Evolutionary conservation across 1,284 basidiomycete species (phyloP), one percentile per base, ranked within the genome.

Genomic region (Ustilago lituana): DNA sequence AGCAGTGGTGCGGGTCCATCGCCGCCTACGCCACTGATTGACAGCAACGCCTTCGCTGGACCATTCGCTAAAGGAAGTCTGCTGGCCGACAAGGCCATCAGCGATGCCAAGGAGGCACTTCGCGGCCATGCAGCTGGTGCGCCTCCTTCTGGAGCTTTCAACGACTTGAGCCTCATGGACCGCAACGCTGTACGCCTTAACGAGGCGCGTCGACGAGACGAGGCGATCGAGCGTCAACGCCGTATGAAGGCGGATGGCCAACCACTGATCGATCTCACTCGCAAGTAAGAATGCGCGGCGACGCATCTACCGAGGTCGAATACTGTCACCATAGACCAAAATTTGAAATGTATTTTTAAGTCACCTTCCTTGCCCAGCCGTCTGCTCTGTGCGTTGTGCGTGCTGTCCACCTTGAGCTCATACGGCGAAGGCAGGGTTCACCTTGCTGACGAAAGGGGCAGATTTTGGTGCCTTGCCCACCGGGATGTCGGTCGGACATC

Each of bases 31-130:
- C 53, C 72, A 33, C 61, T 75, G n/a, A 75, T 75, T 31, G 58
- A 62, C 54, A 61, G 74, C 36, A 59, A 52, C 14, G 57, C 63
- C 2, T 70, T 75, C 17, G 58, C 65, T 2, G 75, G 75, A 2
- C 73, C 75, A 2, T 77, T 77, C 22, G 72, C 64, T 26, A 75
- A 75, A 37, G 75, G 75, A 27, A 73, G 70, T 38, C 53, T 77
- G 48, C 48, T 77, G 29, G 75, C 73, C 9, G 63, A 59, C 38
- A 68, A 63, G 48, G 74, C 74, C 12, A 64, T 72, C 52, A 64
- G 33, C 19, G 56, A 65, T 24, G 73, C 73, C 32, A 67, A 57
- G 26, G 69, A 60, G 45, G 69, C 69, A 14, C 47, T 71, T 14
- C 54, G 68, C 8, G 61, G 56, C 17, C 56, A 64, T 24, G 29